Evolutionary conservation across 2,329 filamentous ascomycete genomes (phyloP).

Genomic region (Scytalidium sp.): DNA sequence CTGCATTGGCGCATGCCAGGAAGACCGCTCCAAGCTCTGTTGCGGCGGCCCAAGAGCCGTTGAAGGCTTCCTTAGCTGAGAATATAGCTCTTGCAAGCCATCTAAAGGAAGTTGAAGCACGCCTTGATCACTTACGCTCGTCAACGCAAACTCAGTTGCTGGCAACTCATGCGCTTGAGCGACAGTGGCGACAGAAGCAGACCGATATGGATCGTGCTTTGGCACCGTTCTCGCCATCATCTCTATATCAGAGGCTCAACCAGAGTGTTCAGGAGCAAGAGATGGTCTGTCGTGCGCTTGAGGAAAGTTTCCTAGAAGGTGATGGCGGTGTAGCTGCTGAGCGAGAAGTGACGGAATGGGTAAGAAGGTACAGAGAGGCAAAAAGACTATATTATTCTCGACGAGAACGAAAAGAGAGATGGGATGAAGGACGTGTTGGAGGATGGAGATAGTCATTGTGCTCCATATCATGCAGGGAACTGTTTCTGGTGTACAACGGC

Average conservation of each 20-base stretch:
- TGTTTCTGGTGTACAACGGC: not conserved
- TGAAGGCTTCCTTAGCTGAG: conserved; percentile 63
- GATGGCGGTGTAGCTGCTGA: conserved; percentile 61
- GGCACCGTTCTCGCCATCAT: conserved; percentile 79
- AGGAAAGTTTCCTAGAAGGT: conserved; percentile 79
- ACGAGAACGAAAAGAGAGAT: conserved; percentile 83
- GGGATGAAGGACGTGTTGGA: conserved; percentile 93
- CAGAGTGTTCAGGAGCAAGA: conserved; percentile 82
- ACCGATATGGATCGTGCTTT: conserved; percentile 83
- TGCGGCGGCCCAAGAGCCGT: conserved; percentile 57
- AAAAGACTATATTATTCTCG: conserved; percentile 76
- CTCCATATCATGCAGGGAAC: not conserved
- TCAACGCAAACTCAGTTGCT: conserved; percentile 78
- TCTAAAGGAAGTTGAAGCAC: conserved; percentile 57
- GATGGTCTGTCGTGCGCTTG: conserved; percentile 72
- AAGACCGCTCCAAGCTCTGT: conserved; percentile 71
- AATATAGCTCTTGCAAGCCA: conserved; percentile 70
- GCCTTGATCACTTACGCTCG: conserved; percentile 58
- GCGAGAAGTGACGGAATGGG: conserved; percentile 82
- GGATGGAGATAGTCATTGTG: conserved; percentile 73
- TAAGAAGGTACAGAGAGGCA: conserved; percentile 75
- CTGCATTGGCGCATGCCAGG: conserved; percentile 68
- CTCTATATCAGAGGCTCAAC: conserved; percentile 77
- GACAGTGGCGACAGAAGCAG: conserved; percentile 89
- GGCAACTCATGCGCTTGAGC: conserved; percentile 79